A percentile compares a stretch with the other conserved stretches of the same genome.
These are phyloP conservation scores for Metarhizium rileyi DNA, from an alignment of 2,329 filamentous ascomycete genomes.

Conservation along the genomic window DNA sequence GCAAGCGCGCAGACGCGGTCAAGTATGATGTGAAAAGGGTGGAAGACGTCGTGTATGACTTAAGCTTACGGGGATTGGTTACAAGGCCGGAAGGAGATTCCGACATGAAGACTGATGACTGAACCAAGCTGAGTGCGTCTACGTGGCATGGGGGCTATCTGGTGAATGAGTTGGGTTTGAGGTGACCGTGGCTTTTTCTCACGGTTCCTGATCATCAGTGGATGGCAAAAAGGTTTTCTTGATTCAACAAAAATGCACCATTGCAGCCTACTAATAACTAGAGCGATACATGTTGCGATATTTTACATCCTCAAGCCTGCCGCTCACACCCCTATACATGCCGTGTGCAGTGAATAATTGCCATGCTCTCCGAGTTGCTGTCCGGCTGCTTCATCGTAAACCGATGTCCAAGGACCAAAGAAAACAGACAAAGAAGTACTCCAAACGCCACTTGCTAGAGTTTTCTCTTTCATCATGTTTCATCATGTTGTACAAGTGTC, in stretches of 20 bases:
- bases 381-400: not conserved
- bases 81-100: slow-evolving; percentile 35
- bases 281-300: not conserved
- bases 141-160: too few species aligned
- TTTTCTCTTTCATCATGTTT: too few species aligned
- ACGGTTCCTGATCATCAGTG: not conserved
- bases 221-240: not conserved
- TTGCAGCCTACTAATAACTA: not conserved
- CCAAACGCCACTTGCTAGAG: slow-evolving; percentile 5
- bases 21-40: slow-evolving; percentile 98
- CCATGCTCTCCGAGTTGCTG: not conserved
- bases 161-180: too few species aligned
- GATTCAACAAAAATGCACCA: not conserved
- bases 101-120: slow-evolving; percentile 28
- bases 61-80: slow-evolving; percentile 76
- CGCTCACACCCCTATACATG: not conserved
- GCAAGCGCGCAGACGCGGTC: slow-evolving; percentile 81
- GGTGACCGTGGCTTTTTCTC: not conserved
- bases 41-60: slow-evolving; percentile 94
- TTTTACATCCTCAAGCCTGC: slow-evolving; percentile 3
- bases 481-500: slow-evolving; percentile 26
- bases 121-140: too few species aligned
- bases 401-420: not conserved
- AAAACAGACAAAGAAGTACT: not conserved
- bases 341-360: not conserved